Evolutionary conservation across 2,329 filamentous ascomycete genomes (phyloP).

Genomic region (Colletotrichum sp.): DNA sequence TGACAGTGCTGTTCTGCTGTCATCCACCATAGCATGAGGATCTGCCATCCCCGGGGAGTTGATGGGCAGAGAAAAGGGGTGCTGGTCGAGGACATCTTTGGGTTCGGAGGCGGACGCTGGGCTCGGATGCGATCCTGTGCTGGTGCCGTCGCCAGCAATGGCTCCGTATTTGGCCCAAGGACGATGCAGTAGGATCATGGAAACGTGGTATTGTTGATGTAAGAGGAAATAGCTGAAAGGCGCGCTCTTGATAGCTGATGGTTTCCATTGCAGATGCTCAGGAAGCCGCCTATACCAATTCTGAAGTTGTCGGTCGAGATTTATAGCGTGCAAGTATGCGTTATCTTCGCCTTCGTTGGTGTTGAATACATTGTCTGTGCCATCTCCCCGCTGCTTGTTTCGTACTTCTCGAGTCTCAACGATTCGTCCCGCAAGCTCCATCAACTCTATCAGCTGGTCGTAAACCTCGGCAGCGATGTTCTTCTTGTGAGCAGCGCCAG

Average conservation of each 20-base stretch:
- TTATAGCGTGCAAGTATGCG: constrained; percentile 54
- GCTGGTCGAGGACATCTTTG: neutral
- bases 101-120: constrained; percentile 27
- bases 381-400: constrained; percentile 30
- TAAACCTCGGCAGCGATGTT: constrained; percentile 44
- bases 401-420: constrained; percentile 47
- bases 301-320: constrained; percentile 57
- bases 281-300: constrained; percentile 59
- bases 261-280: constrained; percentile 52
- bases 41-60: constrained; percentile 33
- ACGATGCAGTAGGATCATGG: constrained; percentile 56
- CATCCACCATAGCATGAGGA: constrained; percentile 39
- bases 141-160: constrained; percentile 33
- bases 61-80: constrained; percentile 23
- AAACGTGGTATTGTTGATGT: constrained; percentile 61
- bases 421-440: constrained; percentile 59
- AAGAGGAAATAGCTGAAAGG: constrained; percentile 58
- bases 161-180: constrained; percentile 58
- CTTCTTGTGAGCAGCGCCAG: constrained; percentile 29
- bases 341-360: constrained; percentile 43
- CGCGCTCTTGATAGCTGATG: constrained; percentile 53
- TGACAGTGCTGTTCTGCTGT: constrained; percentile 49
- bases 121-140: constrained; percentile 35
- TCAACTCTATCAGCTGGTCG: constrained; percentile 58
- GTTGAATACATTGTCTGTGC: constrained; percentile 31